Percentiles rank a stretch among this genome's conserved stretches.
phyloP scores from a whole-genome alignment of 2,329 filamentous ascomycete genomes.

The Aureobasidium lini region DNA sequence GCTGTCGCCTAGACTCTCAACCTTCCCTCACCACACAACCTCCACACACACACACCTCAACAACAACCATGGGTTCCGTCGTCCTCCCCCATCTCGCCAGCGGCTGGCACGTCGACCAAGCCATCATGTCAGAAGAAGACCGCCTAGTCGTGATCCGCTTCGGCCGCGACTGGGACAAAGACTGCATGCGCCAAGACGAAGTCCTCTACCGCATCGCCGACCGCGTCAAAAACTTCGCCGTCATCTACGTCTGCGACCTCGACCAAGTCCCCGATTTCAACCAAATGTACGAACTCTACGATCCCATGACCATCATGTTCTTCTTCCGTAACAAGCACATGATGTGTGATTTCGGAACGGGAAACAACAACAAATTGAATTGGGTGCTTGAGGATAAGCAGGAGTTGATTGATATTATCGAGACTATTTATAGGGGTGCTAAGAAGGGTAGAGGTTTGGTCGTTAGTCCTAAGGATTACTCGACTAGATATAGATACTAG shows the following conservation, averaged over 20 bases:
- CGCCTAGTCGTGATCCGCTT: slow-evolving; percentile 91
- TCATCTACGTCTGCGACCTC: slow-evolving; percentile 90
- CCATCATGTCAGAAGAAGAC: slow-evolving; percentile 85
- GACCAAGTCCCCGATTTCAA: slow-evolving; percentile 90
- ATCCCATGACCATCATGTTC: slow-evolving; percentile 93
- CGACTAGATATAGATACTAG: slow-evolving; percentile 61
- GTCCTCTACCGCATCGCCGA: slow-evolving; percentile 93
- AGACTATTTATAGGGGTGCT: slow-evolving; percentile 95
- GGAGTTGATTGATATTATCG: slow-evolving; percentile 95
- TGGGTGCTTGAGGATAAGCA: slow-evolving; percentile 97
- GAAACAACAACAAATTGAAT: slow-evolving; percentile 98
- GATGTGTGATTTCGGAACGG: slow-evolving; percentile 96
- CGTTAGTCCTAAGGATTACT: slow-evolving; percentile 85
- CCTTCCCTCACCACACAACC: neutral
- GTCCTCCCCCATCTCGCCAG: slow-evolving; percentile 84
- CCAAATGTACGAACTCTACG: slow-evolving; percentile 77
- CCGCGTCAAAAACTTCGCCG: slow-evolving; percentile 84
- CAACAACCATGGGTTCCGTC: slow-evolving; percentile 63
- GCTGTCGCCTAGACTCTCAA: no score
- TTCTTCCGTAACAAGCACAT: slow-evolving; percentile 99
- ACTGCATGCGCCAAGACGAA: slow-evolving; percentile 81
- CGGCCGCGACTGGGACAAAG: slow-evolving; percentile 75
- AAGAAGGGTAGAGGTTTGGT: slow-evolving; percentile 97
- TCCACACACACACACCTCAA: neutral
- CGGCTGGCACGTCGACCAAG: slow-evolving; percentile 98